Base-by-base conservation (phyloP, 345 rosid species). In the Moringa oleifera region DNA sequence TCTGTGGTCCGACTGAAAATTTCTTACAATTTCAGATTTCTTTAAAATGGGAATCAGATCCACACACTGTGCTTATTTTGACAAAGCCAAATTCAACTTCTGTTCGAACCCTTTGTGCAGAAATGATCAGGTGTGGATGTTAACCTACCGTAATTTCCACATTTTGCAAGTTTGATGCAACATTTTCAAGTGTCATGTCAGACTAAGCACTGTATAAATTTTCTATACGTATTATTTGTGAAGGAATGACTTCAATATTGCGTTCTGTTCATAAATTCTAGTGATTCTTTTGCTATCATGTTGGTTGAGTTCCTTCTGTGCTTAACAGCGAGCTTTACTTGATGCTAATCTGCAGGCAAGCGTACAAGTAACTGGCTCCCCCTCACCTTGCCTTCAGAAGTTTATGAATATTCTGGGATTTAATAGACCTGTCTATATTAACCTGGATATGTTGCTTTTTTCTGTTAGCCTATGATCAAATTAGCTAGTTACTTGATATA, bases 71-170 rank as follows among this genome's bases (percentile, higher is more conserved):
- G 77, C 88, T 95, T 63, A 84, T 95, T 63, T 59, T 95, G 75
- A 84, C 87, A 24, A 95, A 95, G 79, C 99, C 99, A 47, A 91
- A 95, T 69, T 89, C 98, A 70, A 72, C 57, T 66, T 80, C 96
- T 57, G 96, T 95, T 63, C 91, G 54, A 55, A 73, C 80, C 61
- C 83, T 91, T 58, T 95, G 95, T 75, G 80, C 77, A 25, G 82
- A 87, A 71, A 85, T 95, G 89, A 80, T 91, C 80, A 91, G 99
- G 99, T 94, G 63, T 50, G 79, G 63, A 66, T 71, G 25, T 54
- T 46, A 25, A 52, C 16, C 41, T 37, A 51, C 49, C 47, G 1
- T 72, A 21, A 46, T 61, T 25, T 22, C 54, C 54, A 20, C 20
- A 47, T 59, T 67, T 19, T 62, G 46, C 36, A 60, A 21, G 23